These are phyloP conservation scores for Erigeron philadelphicus DNA, from an alignment of 140 eudicot species.

Conservation along the genomic window DNA sequence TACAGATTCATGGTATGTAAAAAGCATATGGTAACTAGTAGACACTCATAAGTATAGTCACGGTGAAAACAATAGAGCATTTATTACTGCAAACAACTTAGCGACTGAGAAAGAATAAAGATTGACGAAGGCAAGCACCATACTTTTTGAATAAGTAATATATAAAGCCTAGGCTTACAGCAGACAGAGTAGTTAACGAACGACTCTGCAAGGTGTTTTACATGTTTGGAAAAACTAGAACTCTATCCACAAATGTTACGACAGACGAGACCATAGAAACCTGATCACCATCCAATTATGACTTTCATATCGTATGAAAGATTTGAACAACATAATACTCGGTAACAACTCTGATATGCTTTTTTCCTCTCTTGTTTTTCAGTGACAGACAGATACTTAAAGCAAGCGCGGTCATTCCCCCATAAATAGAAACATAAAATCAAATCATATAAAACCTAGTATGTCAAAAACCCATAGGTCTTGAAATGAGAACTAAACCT, in stretches of 20 bases:
- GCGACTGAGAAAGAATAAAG: neutral
- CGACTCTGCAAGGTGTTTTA: neutral
- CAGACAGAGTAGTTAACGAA: neutral
- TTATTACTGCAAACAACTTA: neutral
- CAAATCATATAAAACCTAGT: conserved; percentile 4
- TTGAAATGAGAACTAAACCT: conserved; percentile 43
- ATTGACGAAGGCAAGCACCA: neutral
- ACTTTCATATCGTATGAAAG: neutral
- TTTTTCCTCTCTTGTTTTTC: neutral
- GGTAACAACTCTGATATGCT: neutral
- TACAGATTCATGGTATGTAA: neutral
- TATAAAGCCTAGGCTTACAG: neutral
- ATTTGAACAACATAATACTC: neutral
- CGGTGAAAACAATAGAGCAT: neutral
- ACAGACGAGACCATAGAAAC: conserved; percentile 12
- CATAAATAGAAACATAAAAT: conserved; percentile 1
- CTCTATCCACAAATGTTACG: neutral
- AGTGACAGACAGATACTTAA: neutral
- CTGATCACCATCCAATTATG: neutral
- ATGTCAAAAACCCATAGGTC: conserved; percentile 5
- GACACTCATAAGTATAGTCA: neutral
- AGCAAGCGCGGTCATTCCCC: neutral
- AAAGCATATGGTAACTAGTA: neutral
- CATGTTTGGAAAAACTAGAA: neutral
- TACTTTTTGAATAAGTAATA: neutral